Evolutionary conservation across 192 early-diverging fungal genomes (phyloP).

Genomic region (Coemansia sp.): DNA sequence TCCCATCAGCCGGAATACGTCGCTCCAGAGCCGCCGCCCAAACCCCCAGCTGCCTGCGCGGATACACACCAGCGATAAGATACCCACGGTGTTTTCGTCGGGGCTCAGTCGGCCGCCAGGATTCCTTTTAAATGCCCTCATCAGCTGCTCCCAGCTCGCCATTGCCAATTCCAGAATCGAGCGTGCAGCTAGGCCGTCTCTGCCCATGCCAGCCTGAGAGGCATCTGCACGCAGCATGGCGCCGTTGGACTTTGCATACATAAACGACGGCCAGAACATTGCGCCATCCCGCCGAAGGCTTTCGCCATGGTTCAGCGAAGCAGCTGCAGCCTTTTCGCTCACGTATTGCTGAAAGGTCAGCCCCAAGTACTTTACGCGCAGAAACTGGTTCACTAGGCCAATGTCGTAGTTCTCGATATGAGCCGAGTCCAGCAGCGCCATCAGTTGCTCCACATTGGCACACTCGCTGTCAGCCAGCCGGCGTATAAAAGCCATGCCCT

Average conservation of each 20-base stretch:
- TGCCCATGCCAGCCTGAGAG: slow-evolving; percentile 8
- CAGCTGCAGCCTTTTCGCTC: slow-evolving; percentile 20
- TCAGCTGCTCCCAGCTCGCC: slow-evolving; percentile 38
- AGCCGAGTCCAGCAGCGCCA: slow-evolving; percentile 17
- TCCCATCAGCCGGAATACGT: slow-evolving; percentile 28
- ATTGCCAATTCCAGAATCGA: slow-evolving; percentile 13
- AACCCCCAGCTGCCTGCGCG: slow-evolving; percentile 31
- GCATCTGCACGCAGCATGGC: slow-evolving; percentile 10
- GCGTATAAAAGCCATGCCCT: slow-evolving; percentile 19
- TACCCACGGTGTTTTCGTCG: slow-evolving; percentile 34
- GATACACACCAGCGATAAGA: slow-evolving; percentile 32
- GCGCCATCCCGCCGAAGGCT: not conserved
- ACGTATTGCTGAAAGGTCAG: slow-evolving; percentile 53
- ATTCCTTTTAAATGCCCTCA: not conserved
- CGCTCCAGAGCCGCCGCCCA: slow-evolving; percentile 43
- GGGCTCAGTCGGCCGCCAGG: slow-evolving; percentile 17
- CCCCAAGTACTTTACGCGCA: slow-evolving; percentile 44
- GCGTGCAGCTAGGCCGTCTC: slow-evolving; percentile 5
- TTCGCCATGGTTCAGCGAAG: not conserved
- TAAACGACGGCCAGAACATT: slow-evolving; percentile 52
- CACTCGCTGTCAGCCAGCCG: slow-evolving; percentile 17
- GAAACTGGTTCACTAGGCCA: slow-evolving; percentile 43
- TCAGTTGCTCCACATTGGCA: slow-evolving; percentile 15
- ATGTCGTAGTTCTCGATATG: slow-evolving; percentile 39
- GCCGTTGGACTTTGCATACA: slow-evolving; percentile 36